A percentile compares a stretch with the other conserved stretches of the same genome.
Evolutionary conservation across 768 basidiomycete genomes (phyloP).

Genomic region (Fomitopsis serialis): DNA sequence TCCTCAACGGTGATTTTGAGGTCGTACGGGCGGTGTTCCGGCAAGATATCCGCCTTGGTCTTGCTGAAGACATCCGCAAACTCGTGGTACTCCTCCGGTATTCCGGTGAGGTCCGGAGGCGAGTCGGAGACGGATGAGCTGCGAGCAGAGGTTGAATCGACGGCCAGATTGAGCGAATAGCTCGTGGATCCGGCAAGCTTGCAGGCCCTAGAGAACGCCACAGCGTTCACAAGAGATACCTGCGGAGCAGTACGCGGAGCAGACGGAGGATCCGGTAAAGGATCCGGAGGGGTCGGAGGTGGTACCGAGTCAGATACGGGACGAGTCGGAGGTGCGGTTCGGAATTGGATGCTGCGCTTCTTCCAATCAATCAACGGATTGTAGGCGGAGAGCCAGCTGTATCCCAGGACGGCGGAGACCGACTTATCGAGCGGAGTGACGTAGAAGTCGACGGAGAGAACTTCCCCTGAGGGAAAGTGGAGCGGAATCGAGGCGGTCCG

Average conservation of each 20-base stretch:
- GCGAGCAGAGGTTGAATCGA: neutral
- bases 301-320: neutral
- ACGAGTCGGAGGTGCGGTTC: neutral
- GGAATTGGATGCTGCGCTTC: neutral
- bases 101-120: neutral
- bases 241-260: neutral
- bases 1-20: slow-evolving; percentile 25
- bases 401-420: neutral
- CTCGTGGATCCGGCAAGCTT: neutral
- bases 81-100: slow-evolving; percentile 15
- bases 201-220: neutral
- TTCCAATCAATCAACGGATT: neutral
- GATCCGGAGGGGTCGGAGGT: neutral
- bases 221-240: neutral
- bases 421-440: neutral
- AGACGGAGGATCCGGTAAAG: neutral
- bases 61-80: slow-evolving; percentile 12
- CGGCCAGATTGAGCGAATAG: neutral
- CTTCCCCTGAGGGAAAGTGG: no score
- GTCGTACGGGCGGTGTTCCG: slow-evolving; percentile 4
- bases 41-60: slow-evolving; percentile 3
- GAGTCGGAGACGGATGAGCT: neutral
- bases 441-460: slow-evolving; percentile 11
- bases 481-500: neutral
- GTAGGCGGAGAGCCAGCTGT: neutral